phyloP scores from a whole-genome alignment of 2,329 filamentous ascomycete species.

The Cladosporium sp. region DNA sequence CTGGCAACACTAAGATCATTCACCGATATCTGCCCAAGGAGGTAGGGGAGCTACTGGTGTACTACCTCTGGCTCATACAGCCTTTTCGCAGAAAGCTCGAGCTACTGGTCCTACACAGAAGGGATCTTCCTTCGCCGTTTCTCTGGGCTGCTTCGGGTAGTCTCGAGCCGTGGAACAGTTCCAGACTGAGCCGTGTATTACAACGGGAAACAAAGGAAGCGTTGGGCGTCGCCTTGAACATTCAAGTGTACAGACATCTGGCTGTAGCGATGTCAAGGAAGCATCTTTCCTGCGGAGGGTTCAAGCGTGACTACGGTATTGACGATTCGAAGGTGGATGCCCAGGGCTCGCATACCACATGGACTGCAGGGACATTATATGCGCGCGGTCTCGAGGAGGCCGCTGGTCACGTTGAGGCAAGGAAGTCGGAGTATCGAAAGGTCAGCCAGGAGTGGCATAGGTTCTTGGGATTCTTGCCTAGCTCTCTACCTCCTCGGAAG shows the following conservation, averaged over 20 bases:
- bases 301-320: not conserved
- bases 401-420: too few relatives aligned
- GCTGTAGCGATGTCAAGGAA: not conserved
- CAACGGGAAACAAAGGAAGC: not conserved
- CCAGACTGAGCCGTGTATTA: not conserved
- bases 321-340: not conserved
- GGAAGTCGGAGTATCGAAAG: too few relatives aligned
- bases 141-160: not conserved
- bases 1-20: too few relatives aligned
- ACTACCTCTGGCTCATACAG: constrained; percentile 17
- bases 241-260: not conserved
- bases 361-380: not conserved
- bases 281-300: not conserved
- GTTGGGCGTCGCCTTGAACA: not conserved
- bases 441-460: too few relatives aligned
- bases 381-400: not conserved
- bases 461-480: too few relatives aligned
- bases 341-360: not conserved
- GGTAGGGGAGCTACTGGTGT: constrained; percentile 18
- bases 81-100: not conserved
- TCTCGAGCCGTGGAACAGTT: not conserved
- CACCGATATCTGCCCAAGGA: constrained; percentile 19
- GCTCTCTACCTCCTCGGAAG: too few relatives aligned
- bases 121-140: not conserved
- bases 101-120: not conserved